Conservation (phyloP, 2,329 filamentous ascomycete species). For the Neoscytalidium dimidiatum region DNA sequence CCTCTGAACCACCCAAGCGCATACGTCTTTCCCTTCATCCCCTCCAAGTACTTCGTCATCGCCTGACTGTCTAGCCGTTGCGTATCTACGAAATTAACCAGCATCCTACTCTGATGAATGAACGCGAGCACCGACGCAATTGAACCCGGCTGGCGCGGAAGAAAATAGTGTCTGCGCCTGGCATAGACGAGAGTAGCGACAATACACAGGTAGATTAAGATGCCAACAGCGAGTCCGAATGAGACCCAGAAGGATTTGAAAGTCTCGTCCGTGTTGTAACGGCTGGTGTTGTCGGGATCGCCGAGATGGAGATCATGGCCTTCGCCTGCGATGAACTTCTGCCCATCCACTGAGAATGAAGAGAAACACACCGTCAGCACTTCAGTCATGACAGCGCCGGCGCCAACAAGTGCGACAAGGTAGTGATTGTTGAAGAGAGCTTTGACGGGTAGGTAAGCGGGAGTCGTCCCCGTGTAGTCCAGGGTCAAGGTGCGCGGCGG, state of each 20-base stretch:
- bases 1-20: slow-evolving; percentile 77
- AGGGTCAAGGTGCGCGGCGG: slow-evolving; percentile 66
- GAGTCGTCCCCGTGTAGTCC: slow-evolving; percentile 73
- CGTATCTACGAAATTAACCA: slow-evolving; percentile 73
- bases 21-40: slow-evolving; percentile 65
- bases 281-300: slow-evolving; percentile 22
- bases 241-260: slow-evolving; percentile 66
- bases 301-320: slow-evolving; percentile 22
- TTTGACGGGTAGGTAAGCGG: slow-evolving; percentile 63
- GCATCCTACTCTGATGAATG: slow-evolving; percentile 79
- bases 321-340: slow-evolving; percentile 53
- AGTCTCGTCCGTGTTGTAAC: slow-evolving; percentile 44
- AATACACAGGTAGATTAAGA: slow-evolving; percentile 65
- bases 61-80: slow-evolving; percentile 61
- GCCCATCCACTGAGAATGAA: slow-evolving; percentile 66
- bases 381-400: slow-evolving; percentile 72
- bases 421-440: slow-evolving; percentile 66
- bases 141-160: slow-evolving; percentile 76
- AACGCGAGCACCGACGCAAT: slow-evolving; percentile 76
- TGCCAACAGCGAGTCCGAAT: slow-evolving; percentile 61
- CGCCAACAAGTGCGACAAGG: slow-evolving; percentile 67
- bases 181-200: slow-evolving; percentile 63
- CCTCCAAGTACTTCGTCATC: slow-evolving; percentile 64
- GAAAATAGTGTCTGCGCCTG: slow-evolving; percentile 67
- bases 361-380: slow-evolving; percentile 70